A percentile compares a stretch with the other conserved stretches of the same genome.
Conservation (phyloP, 176 grass and related monocot genomes). For the Alopecurus myosuroides region DNA sequence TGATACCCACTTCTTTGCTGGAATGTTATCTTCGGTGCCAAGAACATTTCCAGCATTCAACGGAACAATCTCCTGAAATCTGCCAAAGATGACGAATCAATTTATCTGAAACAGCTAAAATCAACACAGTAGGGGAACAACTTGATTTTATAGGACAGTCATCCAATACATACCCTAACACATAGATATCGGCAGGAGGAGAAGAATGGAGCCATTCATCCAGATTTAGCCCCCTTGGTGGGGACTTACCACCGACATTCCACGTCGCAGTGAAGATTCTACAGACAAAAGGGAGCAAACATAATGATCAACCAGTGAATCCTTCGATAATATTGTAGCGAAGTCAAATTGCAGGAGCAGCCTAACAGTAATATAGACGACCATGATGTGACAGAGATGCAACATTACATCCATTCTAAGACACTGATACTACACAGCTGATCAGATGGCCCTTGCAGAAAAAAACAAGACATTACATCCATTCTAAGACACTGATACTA, state of each 20-base stretch:
- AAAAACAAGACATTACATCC: not conserved
- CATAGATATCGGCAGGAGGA: conserved; percentile 90
- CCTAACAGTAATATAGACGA: not conserved
- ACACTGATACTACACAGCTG: not conserved
- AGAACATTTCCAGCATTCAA: conserved; percentile 98
- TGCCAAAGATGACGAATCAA: not conserved
- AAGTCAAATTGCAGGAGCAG: conserved; percentile 1
- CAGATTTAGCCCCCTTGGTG: conserved; percentile 71
- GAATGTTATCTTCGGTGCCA: conserved; percentile 81
- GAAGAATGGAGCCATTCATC: conserved; percentile 96
- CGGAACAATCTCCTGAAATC: conserved; percentile 99
- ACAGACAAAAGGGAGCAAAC: not conserved
- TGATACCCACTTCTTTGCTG: conserved; percentile 86
- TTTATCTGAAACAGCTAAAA: conserved; percentile 3
- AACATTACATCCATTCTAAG: not conserved
- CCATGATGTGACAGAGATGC: not conserved
- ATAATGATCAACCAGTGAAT: not conserved
- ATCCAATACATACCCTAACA: conserved; percentile 52
- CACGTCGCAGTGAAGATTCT: conserved; percentile 93
- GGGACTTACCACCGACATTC: conserved; percentile 96
- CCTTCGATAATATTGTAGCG: not conserved
- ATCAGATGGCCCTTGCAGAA: not conserved
- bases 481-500: not conserved
- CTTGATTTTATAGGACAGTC: not conserved
- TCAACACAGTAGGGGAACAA: not conserved